Percentiles rank a stretch among this genome's conserved stretches.
Conservation (phyloP, 495 filamentous ascomycete species). For the Talaromyces liani region DNA sequence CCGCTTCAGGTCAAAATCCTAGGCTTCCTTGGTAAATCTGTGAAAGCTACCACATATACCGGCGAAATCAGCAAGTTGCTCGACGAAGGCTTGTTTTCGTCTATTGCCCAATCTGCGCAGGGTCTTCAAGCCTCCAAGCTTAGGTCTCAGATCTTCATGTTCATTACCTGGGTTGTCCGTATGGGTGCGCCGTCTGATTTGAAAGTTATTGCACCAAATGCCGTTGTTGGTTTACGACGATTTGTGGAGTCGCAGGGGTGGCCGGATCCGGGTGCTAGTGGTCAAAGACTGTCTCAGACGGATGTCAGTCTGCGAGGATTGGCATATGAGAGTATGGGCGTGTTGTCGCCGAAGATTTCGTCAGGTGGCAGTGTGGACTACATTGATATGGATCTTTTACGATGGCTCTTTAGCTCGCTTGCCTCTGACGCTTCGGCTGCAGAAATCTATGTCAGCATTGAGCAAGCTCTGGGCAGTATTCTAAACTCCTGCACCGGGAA, state of each 20-base stretch:
- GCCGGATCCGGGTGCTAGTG: conserved; percentile 53
- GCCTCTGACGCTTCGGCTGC: conserved; percentile 68
- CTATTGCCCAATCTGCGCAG: conserved; percentile 38
- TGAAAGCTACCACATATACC: conserved; percentile 55
- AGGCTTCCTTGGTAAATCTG: conserved; percentile 67
- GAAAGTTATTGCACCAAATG: conserved; percentile 54
- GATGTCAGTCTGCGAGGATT: conserved; percentile 61
- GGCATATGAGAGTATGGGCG: conserved; percentile 79
- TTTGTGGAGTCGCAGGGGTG: conserved; percentile 80
- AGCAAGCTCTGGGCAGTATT: conserved; percentile 77
- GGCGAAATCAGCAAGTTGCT: conserved; percentile 60
- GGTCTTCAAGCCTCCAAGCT: conserved; percentile 68
- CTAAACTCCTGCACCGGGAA: conserved; percentile 49
- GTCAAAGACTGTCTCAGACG: conserved; percentile 41
- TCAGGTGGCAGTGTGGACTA: background rate
- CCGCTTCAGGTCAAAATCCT: conserved; percentile 73
- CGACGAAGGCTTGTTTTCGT: conserved; percentile 51
- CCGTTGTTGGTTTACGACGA: conserved; percentile 63
- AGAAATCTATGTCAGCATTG: conserved; percentile 75
- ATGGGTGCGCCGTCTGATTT: conserved; percentile 56
- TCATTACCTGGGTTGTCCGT: conserved; percentile 79
- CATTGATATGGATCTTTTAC: conserved; percentile 46
- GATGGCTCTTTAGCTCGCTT: conserved; percentile 77
- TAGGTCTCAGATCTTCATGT: conserved; percentile 76
- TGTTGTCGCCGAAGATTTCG: conserved; percentile 49